phyloP scores from a whole-genome alignment of 306 rosid species.

The Senna siamea region DNA sequence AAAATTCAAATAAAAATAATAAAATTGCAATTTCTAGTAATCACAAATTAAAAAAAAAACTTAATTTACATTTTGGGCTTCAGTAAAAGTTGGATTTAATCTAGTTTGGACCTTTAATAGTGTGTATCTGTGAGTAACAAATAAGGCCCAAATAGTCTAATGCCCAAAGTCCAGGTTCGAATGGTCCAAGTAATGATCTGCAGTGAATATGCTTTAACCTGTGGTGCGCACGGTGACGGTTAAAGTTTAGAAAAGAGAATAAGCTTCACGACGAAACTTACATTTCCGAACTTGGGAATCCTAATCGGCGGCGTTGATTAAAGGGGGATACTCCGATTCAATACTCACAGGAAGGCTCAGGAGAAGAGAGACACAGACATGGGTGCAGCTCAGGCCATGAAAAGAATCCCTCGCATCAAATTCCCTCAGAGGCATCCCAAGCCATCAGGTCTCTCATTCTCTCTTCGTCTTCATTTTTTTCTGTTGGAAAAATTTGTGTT shows the following conservation, averaged over 20 bases:
- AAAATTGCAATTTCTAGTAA: too few species aligned
- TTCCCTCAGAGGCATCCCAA: constrained; percentile 65
- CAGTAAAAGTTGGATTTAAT: too few species aligned
- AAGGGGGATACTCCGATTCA: background rate
- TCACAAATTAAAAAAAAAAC: too few species aligned
- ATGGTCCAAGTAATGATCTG: background rate
- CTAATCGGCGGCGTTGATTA: background rate
- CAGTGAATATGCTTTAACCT: too few species aligned
- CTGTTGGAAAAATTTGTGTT: too few species aligned
- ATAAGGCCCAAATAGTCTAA: background rate
- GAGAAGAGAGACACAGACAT: constrained; percentile 25
- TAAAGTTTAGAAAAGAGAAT: too few species aligned
- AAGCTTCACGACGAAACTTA: too few species aligned
- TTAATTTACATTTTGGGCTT: too few species aligned
- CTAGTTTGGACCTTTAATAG: too few species aligned
- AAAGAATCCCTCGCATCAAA: constrained; percentile 79
- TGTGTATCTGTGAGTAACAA: too few species aligned
- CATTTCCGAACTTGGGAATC: background rate
- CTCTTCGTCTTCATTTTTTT: background rate
- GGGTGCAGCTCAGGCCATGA: constrained; percentile 66
- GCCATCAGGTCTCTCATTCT: constrained; percentile 44
- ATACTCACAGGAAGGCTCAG: background rate
- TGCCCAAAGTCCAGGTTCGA: background rate
- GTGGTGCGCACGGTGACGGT: too few species aligned
- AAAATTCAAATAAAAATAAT: too few species aligned